Conservation (phyloP, 331 rosid genomes). For the Cydonia oblonga region DNA sequence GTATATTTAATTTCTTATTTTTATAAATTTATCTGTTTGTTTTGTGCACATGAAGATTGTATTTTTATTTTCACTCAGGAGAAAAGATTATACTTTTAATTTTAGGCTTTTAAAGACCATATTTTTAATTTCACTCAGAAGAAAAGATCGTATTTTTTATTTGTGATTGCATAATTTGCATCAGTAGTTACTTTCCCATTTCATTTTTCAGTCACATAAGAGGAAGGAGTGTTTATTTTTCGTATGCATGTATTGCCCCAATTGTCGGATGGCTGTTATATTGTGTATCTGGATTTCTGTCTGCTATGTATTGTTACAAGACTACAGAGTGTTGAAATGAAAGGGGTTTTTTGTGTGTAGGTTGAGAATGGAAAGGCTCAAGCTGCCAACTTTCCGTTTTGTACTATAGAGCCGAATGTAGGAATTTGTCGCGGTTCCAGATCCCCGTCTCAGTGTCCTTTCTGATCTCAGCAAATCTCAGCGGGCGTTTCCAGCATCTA, state of each 20-base stretch:
- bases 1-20: neutral
- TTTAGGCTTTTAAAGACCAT: neutral
- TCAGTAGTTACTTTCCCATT: neutral
- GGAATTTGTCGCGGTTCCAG: slow-evolving; percentile 99
- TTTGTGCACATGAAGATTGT: neutral
- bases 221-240: neutral
- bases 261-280: neutral
- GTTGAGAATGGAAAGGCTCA: slow-evolving; percentile 98
- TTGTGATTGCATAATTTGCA: neutral
- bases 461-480: slow-evolving; percentile 90
- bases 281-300: slow-evolving; percentile 6
- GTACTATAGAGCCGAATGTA: slow-evolving; percentile 96
- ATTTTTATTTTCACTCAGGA: neutral
- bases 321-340: slow-evolving; percentile 7
- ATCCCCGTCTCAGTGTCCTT: slow-evolving; percentile 71
- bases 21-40: neutral
- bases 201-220: neutral
- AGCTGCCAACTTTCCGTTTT: slow-evolving; percentile 96
- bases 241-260: neutral
- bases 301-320: neutral
- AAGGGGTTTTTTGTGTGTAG: slow-evolving; percentile 27
- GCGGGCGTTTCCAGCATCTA: slow-evolving; percentile 75
- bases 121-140: no score
- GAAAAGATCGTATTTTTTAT: neutral
- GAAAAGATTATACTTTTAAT: neutral